Base-by-base conservation (phyloP, 129 eudicot species). In the Solidago caesia region DNA sequence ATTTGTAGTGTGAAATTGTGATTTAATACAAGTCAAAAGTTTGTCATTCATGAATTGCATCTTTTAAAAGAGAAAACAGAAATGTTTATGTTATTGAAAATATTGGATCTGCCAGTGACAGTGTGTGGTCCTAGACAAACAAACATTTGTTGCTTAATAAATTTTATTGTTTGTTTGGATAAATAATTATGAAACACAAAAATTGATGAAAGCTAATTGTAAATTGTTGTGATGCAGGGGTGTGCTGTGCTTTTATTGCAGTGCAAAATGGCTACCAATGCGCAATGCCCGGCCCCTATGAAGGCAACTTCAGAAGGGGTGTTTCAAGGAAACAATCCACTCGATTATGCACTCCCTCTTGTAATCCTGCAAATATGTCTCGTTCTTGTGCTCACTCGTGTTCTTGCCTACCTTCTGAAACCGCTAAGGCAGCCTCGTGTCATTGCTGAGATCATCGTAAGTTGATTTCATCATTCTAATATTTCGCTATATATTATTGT, bases 401-500 rank as follows among this genome's bases (percentile, higher is more conserved):
- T 77, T 25, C 96, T 91, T 27, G 97, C 96, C 0, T 88, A 82
- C 84, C 74, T 88, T 71, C 81, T 91, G 21, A 83, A 71, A 64
- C 97, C 97, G 10, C 52, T 91, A 62, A 75, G 97, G 42, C 97
- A 91, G 81, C 97, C 97, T 11, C 97, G 97, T 16, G 97, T 91
- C 71, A 79, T 91, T 11, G 97, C 97, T 49, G 97, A 91, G 79
- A 91, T 91, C 71, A 68, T 91, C 59, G 97, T 89, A 75, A 83
- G 96, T 82, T 33, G 39, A 33, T 33, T 58, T 21, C 62, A 39
- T 6, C 43, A 0, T 15, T 65, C 44, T 8, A 63, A 33, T 63
- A 16, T 44, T 7, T 39, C 10, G 4, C 43, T 21, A 13, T 27
- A 46, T 44, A 8, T 70, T 55, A 58, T 63, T 41, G 27, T 45